These are phyloP conservation scores for Sporothrix mexicana DNA, from an alignment of 2,329 filamentous ascomycete species.

Conservation along the genomic window DNA sequence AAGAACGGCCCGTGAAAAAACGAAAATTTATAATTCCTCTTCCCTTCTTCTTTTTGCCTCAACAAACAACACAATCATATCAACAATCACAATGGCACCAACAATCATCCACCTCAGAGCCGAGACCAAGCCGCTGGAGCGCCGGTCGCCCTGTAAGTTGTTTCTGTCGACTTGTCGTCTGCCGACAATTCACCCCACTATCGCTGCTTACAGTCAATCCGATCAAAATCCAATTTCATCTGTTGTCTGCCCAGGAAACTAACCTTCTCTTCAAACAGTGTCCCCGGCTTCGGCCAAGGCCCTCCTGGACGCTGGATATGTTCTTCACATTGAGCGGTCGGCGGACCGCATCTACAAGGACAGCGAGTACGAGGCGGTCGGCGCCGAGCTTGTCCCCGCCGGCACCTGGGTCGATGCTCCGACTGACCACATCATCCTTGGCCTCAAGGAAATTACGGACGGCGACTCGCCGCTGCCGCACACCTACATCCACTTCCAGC, in stretches of 20 bases:
- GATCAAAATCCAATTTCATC: no score
- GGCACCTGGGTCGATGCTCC: constrained; percentile 72
- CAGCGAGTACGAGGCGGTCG: constrained; percentile 65
- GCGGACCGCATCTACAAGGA: constrained; percentile 70
- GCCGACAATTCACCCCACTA: neutral
- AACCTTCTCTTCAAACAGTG: constrained; percentile 25
- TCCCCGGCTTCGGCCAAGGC: constrained; percentile 49
- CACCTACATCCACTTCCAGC: constrained; percentile 68
- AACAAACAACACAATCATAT: constrained; percentile 1
- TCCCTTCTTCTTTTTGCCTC: neutral
- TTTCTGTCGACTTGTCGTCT: no score
- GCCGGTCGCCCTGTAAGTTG: constrained; percentile 37
- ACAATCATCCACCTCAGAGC: constrained; percentile 36
- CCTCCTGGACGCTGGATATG: constrained; percentile 72
- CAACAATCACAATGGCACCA: constrained; percentile 14
- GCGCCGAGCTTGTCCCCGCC: constrained; percentile 68
- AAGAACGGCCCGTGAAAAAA: neutral
- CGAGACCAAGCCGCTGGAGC: constrained; percentile 41
- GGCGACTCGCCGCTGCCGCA: constrained; percentile 75
- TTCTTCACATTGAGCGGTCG: constrained; percentile 70
- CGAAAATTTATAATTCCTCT: neutral
- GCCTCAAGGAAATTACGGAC: constrained; percentile 78
- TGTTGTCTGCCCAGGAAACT: neutral
- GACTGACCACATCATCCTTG: constrained; percentile 72
- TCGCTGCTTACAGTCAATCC: neutral